Percentiles rank a stretch among this genome's conserved stretches.
phyloP scores from a whole-genome alignment of 1,284 basidiomycete species.

The Naganishia sp. region DNA sequence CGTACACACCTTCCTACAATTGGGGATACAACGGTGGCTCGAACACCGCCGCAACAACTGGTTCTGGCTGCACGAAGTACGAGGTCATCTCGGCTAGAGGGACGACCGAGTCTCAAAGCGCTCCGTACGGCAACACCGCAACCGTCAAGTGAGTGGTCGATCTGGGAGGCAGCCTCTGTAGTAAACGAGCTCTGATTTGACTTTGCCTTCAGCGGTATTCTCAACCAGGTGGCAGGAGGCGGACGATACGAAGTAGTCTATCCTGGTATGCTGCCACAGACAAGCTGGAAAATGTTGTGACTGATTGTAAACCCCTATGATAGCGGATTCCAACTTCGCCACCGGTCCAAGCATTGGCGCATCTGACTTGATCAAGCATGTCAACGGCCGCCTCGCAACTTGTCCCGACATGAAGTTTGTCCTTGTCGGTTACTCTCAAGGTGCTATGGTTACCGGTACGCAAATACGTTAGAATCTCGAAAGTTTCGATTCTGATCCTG shows the following conservation, averaged over 20 bases:
- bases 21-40: constrained; percentile 8
- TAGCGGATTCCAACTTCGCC: constrained; percentile 25
- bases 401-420: constrained; percentile 31
- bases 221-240: constrained; percentile 23
- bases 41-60: neutral
- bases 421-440: constrained; percentile 28
- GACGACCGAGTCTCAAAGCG: constrained; percentile 22
- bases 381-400: constrained; percentile 8
- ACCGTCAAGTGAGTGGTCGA: constrained; percentile 17
- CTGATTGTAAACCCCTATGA: neutral
- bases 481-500: neutral
- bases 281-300: too few relatives aligned
- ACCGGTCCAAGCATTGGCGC: constrained; percentile 27
- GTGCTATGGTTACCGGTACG: constrained; percentile 20
- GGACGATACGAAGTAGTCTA: constrained; percentile 29
- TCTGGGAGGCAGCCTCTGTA: too few relatives aligned
- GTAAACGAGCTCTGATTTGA: neutral
- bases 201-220: constrained; percentile 8
- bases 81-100: constrained; percentile 28
- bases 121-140: constrained; percentile 25
- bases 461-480: neutral
- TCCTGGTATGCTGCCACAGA: neutral
- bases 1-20: constrained; percentile 21
- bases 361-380: constrained; percentile 20
- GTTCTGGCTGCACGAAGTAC: constrained; percentile 22